A percentile compares a stretch with the other conserved stretches of the same genome.
phyloP scores from a whole-genome alignment of 176 grass and related monocot genomes.

The Eragrostis curvula region DNA sequence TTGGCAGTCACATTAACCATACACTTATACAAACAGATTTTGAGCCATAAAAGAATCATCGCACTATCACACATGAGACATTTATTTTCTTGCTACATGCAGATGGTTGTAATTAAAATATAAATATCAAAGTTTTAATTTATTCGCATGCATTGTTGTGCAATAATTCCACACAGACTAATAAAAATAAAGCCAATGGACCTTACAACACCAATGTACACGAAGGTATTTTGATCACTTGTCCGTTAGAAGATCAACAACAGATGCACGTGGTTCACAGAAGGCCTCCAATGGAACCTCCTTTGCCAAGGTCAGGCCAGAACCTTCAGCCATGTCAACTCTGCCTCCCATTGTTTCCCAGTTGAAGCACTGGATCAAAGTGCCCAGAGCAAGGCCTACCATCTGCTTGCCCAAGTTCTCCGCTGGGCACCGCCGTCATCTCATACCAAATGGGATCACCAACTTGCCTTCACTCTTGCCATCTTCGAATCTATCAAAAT shows the following conservation, averaged over 20 bases:
- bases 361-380: conserved; percentile 17
- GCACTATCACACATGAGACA: too few relatives aligned
- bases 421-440: neutral
- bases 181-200: too few relatives aligned
- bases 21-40: too few relatives aligned
- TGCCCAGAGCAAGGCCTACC: conserved; percentile 17
- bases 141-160: too few relatives aligned
- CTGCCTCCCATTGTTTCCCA: conserved; percentile 4
- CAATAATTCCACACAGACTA: too few relatives aligned
- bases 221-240: too few relatives aligned
- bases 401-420: conserved; percentile 30
- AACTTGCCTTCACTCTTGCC: conserved; percentile 6
- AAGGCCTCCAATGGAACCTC: conserved; percentile 1
- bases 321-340: conserved; percentile 9
- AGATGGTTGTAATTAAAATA: too few relatives aligned
- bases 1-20: too few relatives aligned
- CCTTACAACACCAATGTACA: too few relatives aligned
- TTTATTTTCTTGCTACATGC: too few relatives aligned
- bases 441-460: conserved; percentile 16
- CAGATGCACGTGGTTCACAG: neutral
- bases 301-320: neutral
- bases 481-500: neutral
- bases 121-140: too few relatives aligned
- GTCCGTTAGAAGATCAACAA: neutral
- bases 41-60: too few relatives aligned